Evolutionary conservation across 139 green algal species (phyloP), one percentile per base, ranked within the genome.

Genomic region (Choricystis sp.): DNA sequence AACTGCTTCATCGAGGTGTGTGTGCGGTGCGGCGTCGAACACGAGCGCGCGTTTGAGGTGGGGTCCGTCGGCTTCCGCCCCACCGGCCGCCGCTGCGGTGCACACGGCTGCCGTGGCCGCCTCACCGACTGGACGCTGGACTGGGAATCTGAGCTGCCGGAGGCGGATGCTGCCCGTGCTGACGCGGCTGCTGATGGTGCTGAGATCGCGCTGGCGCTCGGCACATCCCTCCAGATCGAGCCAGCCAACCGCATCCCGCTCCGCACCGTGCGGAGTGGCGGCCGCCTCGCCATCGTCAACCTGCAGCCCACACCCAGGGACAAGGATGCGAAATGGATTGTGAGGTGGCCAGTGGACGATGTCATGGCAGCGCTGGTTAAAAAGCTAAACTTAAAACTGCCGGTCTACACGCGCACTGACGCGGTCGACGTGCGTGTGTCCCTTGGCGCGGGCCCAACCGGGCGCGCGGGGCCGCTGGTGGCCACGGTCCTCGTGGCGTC

Each of bases 1-100:
- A 96, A 96, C 78, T 96, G 87, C 74, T 96, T 97, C 65, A 74
- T 74, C 20, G 92, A 98, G 76, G 68, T 75, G 26, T 98, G 91
- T 76, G 27, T 62, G 20, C 52, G 52, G 2, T 97, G 90, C 79
- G 66, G 69, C 55, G 29, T 23, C 0, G 63, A 2, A 14, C 95
- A 95, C 63, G 30, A 88, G 3, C 74, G 91, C 1, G 90, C 97
- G 69, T 97, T 97, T 79, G 88, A 98, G 71, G 81, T 97, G 59
- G 75, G 83, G 31, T 91, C 79, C 31, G 90, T 97, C 25, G 86
- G 87, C 1, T 94, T 96, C 76, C 84, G 88, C 74, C 62, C 24
- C 16, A 96, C 88, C 19, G 84, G 89, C 1, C 74, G 91, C 1
- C 26, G 5, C 4, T 98, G 91, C 75, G 68, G 21, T 26, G 22